phyloP scores from a whole-genome alignment of 495 filamentous ascomycete species.

The Oidiodendron maius region DNA sequence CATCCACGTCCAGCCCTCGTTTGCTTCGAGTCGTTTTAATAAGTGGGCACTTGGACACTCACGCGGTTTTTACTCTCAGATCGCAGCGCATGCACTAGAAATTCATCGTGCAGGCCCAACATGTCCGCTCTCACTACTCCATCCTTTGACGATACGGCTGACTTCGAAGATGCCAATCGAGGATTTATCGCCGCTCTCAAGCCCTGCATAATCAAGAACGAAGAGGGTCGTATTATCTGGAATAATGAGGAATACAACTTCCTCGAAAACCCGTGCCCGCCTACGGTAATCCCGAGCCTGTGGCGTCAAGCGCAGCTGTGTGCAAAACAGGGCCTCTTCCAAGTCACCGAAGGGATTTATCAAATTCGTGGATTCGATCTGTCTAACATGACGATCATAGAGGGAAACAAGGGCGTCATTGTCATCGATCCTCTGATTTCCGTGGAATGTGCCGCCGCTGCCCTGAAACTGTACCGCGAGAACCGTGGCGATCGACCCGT shows the following conservation, averaged over 20 bases:
- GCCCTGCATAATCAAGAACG: not conserved
- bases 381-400: conserved; percentile 17
- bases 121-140: too few species aligned
- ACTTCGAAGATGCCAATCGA: not conserved
- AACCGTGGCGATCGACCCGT: not conserved
- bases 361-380: conserved; percentile 6
- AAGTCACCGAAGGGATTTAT: not conserved
- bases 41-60: too few species aligned
- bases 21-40: too few species aligned
- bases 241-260: not conserved
- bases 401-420: conserved; percentile 8
- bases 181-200: not conserved
- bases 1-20: too few species aligned
- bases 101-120: too few species aligned
- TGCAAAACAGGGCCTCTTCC: not conserved
- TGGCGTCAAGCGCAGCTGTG: not conserved
- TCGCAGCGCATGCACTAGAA: too few species aligned
- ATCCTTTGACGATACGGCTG: not conserved
- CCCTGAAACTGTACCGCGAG: conserved; percentile 4
- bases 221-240: not conserved
- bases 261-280: not conserved
- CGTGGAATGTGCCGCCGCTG: conserved; percentile 1
- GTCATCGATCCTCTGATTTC: conserved; percentile 12
- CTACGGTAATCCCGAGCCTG: not conserved
- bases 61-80: too few species aligned